Evolutionary conservation across 768 basidiomycete genomes (phyloP).

Genomic region (Phylloporus arenicola): DNA sequence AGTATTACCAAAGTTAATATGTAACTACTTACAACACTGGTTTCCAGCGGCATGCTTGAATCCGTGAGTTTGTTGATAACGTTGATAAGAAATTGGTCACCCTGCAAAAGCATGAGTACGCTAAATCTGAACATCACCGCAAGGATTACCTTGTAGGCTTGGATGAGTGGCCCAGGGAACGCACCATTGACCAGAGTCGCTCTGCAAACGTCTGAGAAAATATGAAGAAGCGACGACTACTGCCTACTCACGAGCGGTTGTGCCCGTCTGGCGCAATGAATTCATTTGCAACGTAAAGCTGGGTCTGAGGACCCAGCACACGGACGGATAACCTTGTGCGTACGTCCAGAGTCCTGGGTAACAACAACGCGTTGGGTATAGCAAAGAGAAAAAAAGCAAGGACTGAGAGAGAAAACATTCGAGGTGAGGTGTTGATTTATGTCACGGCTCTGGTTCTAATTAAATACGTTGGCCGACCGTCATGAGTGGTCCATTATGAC

Average conservation of each 20-base stretch:
- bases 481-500: no score
- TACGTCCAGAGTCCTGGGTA: not conserved
- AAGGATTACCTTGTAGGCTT: conserved; percentile 30
- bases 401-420: conserved; percentile 5
- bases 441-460: no score
- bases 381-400: conserved; percentile 9
- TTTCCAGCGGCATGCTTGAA: conserved; percentile 41
- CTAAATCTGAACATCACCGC: no score
- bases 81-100: conserved; percentile 32
- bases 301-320: conserved; percentile 16
- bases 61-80: conserved; percentile 41
- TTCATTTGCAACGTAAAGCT: conserved; percentile 34
- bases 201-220: conserved; percentile 19
- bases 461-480: no score
- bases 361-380: conserved; percentile 1
- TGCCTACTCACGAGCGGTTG: conserved; percentile 31
- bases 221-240: not conserved
- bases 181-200: conserved; percentile 40
- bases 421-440: no score
- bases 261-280: conserved; percentile 47
- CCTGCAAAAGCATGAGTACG: conserved; percentile 20
- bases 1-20: conserved; percentile 8
- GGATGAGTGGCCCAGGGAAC: conserved; percentile 45
- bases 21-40: conserved; percentile 31
- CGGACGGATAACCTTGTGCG: not conserved